phyloP scores from a whole-genome alignment of 306 rosid species.

The Acacia crassicarpa region DNA sequence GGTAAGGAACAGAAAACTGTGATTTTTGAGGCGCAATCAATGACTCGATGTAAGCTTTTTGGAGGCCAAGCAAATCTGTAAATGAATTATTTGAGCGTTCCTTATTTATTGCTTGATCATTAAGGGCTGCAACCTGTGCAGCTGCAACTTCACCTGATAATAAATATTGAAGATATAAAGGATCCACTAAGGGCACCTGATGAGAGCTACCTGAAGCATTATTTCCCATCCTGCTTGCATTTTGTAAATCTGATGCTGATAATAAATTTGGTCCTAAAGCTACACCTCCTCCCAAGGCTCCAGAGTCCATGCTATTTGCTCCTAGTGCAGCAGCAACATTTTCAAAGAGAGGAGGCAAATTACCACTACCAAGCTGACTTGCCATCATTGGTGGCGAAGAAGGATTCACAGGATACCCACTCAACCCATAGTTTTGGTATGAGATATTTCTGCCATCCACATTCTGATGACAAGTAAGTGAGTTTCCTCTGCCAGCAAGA shows the following conservation, averaged over 20 bases:
- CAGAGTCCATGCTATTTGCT: conserved; percentile 60
- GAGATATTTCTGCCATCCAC: conserved; percentile 54
- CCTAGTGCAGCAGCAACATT: conserved; percentile 57
- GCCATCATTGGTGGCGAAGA: conserved; percentile 72
- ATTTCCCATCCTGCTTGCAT: conserved; percentile 64
- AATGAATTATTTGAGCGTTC: conserved; percentile 61
- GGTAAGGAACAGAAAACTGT: conserved; percentile 59
- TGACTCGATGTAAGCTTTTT: conserved; percentile 77
- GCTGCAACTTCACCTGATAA: conserved; percentile 78
- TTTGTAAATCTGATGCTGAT: conserved; percentile 66
- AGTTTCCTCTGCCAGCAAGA: conserved; percentile 57
- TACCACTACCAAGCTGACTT: conserved; percentile 64
- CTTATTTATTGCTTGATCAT: conserved; percentile 67
- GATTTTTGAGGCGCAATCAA: conserved; percentile 64
- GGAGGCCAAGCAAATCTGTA: conserved; percentile 60
- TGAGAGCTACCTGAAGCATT: conserved; percentile 56
- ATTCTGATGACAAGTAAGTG: conserved; percentile 64
- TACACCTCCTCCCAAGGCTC: conserved; percentile 68
- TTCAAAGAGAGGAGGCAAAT: conserved; percentile 71
- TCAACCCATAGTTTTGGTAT: conserved; percentile 62
- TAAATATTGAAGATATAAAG: conserved; percentile 71
- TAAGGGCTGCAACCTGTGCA: conserved; percentile 76
- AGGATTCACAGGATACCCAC: conserved; percentile 69
- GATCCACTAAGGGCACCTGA: conserved; percentile 73
- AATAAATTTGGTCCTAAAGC: conserved; percentile 50